Conservation (phyloP, 805 yeast species). For the Starmerella tilneyi region DNA sequence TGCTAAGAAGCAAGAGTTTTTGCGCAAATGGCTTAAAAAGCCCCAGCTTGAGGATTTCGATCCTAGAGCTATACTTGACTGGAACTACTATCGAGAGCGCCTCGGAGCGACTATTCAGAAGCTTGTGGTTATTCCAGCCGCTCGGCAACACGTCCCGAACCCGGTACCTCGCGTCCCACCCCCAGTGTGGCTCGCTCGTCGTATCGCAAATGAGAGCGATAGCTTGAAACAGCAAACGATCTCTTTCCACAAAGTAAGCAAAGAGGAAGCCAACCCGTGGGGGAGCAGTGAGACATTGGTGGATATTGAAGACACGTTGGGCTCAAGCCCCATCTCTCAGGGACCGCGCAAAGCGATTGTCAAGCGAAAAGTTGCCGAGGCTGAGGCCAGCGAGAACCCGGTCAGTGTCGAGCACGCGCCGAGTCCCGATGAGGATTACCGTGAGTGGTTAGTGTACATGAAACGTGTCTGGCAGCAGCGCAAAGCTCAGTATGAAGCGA, state of each 20-base stretch:
- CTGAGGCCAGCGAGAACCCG: slow-evolving; percentile 34
- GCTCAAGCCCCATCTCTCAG: slow-evolving; percentile 2
- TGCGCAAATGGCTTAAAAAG: slow-evolving; percentile 82
- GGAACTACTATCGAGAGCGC: slow-evolving; percentile 87
- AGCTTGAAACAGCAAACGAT: slow-evolving; percentile 62
- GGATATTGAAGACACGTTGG: slow-evolving; percentile 70
- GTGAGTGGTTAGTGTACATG: slow-evolving; percentile 51
- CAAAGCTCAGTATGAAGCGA: slow-evolving; percentile 56
- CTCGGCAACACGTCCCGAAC: slow-evolving; percentile 71
- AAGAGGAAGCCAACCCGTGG: slow-evolving; percentile 18
- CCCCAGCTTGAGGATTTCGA: slow-evolving; percentile 68
- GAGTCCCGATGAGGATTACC: slow-evolving; percentile 32
- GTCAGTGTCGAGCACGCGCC: slow-evolving; percentile 24
- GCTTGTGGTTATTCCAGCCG: slow-evolving; percentile 95
- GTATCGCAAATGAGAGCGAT: slow-evolving; percentile 51
- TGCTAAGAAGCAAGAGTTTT: slow-evolving; percentile 54
- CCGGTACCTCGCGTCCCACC: slow-evolving; percentile 93
- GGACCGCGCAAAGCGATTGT: slow-evolving; percentile 26
- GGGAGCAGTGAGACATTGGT: slow-evolving; percentile 27
- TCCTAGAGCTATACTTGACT: slow-evolving; percentile 80
- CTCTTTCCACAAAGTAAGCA: slow-evolving; percentile 42
- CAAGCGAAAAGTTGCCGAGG: slow-evolving; percentile 33
- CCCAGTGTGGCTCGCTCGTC: slow-evolving; percentile 81
- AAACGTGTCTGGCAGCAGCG: slow-evolving; percentile 83
- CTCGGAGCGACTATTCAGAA: slow-evolving; percentile 88